phyloP scores from a whole-genome alignment of 257 asterid genomes.

The Scutellaria minor region DNA sequence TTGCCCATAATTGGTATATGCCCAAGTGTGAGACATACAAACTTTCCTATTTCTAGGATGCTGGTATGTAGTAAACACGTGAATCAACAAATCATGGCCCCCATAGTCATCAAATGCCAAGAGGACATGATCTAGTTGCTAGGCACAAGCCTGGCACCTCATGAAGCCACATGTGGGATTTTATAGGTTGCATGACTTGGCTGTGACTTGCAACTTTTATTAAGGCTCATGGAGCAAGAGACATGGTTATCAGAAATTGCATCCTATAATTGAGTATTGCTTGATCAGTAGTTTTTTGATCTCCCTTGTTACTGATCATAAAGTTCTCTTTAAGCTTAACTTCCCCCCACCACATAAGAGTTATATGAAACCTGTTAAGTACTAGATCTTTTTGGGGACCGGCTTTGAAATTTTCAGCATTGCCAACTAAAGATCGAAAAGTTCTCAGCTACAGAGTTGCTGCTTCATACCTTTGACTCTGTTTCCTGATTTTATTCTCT shows the following conservation, averaged over 20 bases:
- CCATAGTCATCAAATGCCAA: neutral
- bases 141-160: conserved; percentile 1
- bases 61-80: conserved; percentile 6
- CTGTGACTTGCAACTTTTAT: conserved; percentile 2
- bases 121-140: neutral
- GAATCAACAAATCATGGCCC: neutral
- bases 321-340: conserved; percentile 21
- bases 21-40: conserved; percentile 1
- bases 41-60: conserved; percentile 15
- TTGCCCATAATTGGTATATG: conserved; percentile 18
- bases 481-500: conserved; percentile 21
- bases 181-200: conserved; percentile 6
- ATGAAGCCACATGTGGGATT: neutral
- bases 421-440: conserved; percentile 4
- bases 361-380: neutral
- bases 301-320: neutral
- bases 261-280: neutral
- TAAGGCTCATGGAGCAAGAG: conserved; percentile 2
- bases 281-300: neutral
- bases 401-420: neutral
- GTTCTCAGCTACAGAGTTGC: neutral
- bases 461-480: neutral
- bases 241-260: neutral
- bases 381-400: neutral
- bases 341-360: neutral